Percentiles rank a stretch among this genome's conserved stretches.
These are phyloP conservation scores for Penicillium nucicola DNA, from an alignment of 495 filamentous ascomycete species.

Conservation along the genomic window DNA sequence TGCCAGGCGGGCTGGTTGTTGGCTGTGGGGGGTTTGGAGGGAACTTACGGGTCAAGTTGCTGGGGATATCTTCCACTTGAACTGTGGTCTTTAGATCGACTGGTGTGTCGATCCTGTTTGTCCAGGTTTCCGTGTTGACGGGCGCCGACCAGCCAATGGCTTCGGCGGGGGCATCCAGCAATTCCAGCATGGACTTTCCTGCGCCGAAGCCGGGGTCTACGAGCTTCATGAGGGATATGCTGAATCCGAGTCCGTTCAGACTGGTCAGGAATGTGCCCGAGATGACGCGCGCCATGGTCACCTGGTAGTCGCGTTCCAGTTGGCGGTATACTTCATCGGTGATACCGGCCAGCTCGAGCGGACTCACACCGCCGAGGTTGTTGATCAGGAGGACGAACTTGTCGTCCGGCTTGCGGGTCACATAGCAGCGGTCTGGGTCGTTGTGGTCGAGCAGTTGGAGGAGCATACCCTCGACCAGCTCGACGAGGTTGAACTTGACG, in stretches of 20 bases:
- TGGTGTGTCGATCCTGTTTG: slow-evolving; percentile 37
- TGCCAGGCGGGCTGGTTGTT: too few relatives aligned
- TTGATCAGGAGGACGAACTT: slow-evolving; percentile 80
- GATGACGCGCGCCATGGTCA: slow-evolving; percentile 66
- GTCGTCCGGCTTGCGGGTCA: slow-evolving; percentile 60
- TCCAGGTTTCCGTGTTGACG: slow-evolving; percentile 57
- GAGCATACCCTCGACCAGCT: slow-evolving; percentile 76
- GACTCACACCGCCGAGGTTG: slow-evolving; percentile 90
- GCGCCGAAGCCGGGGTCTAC: slow-evolving; percentile 73
- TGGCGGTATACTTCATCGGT: slow-evolving; percentile 83
- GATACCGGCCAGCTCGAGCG: slow-evolving; percentile 85
- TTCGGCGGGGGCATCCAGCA: slow-evolving; percentile 83
- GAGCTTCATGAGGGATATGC: slow-evolving; percentile 77
- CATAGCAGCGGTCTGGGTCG: slow-evolving; percentile 78
- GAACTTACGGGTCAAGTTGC: slow-evolving; percentile 61
- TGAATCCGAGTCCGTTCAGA: slow-evolving; percentile 90
- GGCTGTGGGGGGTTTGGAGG: not conserved
- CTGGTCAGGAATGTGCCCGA: slow-evolving; percentile 71
- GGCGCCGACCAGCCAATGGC: slow-evolving; percentile 81
- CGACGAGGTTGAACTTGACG: slow-evolving; percentile 60
- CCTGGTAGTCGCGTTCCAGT: slow-evolving; percentile 62
- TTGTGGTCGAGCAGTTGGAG: slow-evolving; percentile 71
- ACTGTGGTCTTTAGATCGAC: slow-evolving; percentile 53
- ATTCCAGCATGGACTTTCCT: slow-evolving; percentile 76
- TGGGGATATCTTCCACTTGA: slow-evolving; percentile 54